Evolutionary conservation across 805 yeast genomes (phyloP).

Genomic region (Zygosaccharomyces lentus): DNA sequence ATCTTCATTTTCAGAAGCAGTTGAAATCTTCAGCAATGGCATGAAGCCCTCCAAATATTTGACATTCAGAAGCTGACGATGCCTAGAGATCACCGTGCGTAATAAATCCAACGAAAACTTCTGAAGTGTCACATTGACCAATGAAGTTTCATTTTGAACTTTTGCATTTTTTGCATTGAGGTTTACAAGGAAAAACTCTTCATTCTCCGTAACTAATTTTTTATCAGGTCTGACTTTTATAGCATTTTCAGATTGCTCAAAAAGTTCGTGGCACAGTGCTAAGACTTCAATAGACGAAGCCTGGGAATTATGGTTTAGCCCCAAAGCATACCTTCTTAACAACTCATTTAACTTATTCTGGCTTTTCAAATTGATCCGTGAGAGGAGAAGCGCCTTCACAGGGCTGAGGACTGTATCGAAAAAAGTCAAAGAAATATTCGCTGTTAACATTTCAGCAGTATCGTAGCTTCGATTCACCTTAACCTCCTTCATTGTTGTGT

Average conservation of each 20-base stretch:
- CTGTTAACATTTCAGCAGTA: constrained; percentile 72
- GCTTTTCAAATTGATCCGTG: constrained; percentile 59
- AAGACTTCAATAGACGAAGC: constrained; percentile 55
- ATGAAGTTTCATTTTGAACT: constrained; percentile 52
- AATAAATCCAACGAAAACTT: constrained; percentile 73
- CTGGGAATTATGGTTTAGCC: constrained; percentile 67
- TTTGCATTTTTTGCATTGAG: constrained; percentile 55
- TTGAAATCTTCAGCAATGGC: constrained; percentile 60
- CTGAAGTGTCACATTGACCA: constrained; percentile 59
- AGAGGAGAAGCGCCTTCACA: constrained; percentile 56
- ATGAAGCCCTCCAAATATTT: constrained; percentile 66
- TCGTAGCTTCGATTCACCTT: constrained; percentile 85
- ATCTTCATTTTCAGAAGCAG: constrained; percentile 68
- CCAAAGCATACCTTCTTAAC: constrained; percentile 70
- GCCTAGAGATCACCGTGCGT: constrained; percentile 62
- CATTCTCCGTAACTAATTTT: constrained; percentile 38
- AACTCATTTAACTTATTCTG: constrained; percentile 77
- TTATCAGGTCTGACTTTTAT: background rate
- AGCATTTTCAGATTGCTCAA: constrained; percentile 44
- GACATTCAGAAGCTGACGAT: constrained; percentile 54
- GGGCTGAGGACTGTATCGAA: constrained; percentile 65
- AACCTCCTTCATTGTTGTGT: constrained; percentile 82
- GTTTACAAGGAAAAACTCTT: constrained; percentile 71
- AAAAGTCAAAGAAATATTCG: constrained; percentile 52
- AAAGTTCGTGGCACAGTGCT: constrained; percentile 69